Base-by-base conservation (phyloP, 768 basidiomycete genomes). In the Lyophyllum semitale region DNA sequence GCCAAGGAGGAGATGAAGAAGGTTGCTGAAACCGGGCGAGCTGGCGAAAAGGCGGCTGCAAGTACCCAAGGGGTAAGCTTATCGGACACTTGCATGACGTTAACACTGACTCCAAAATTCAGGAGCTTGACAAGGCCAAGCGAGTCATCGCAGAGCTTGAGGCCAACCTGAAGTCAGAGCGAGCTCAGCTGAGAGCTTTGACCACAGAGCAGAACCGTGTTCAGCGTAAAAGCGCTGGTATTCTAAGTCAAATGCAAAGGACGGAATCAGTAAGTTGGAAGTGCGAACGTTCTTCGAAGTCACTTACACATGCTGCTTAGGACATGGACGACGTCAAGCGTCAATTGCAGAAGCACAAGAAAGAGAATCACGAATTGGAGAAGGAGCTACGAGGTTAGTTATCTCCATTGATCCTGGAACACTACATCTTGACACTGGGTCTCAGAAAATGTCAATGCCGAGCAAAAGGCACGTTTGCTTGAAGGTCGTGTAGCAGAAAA, bases 321-420 rank as follows among this genome's bases (percentile, higher is more conserved):
- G 90, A 91, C 63, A 91, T 93, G 82, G 83, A 88, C 23, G 88
- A 87, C 48, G 82, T 93, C 40, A 86, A 84, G 59, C 69, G 78
- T 12, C 85, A 93, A 30, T 68, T 93, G 7, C 82, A 86, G 41
- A 78, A 77, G 52, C 74, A 83, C 68, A 93, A 91, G 70, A 82
- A 84, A 54, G 87, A 91, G 62, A 93, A 88, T 59, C 78, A 84
- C 23, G 82, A 83, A 18, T 75, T 94, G 25, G 91, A 93, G 67
- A 77, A 73, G 45, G 90, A 93, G 55, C 77, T 93, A 41, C 80
- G 88, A 72, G 78, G 91, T 89, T 65, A 25, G 80, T 51, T 57
- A 25, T 47, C 20, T 38, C 8, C 30, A 12, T 17, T 18, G 17
- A 35, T 9, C 18, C 26, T 17, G 13, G 5, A 32, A 1, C 5